Evolutionary conservation across 1,284 basidiomycete species (phyloP), one percentile per base, ranked within the genome.

Genomic region (Gymnopus androsaceus): DNA sequence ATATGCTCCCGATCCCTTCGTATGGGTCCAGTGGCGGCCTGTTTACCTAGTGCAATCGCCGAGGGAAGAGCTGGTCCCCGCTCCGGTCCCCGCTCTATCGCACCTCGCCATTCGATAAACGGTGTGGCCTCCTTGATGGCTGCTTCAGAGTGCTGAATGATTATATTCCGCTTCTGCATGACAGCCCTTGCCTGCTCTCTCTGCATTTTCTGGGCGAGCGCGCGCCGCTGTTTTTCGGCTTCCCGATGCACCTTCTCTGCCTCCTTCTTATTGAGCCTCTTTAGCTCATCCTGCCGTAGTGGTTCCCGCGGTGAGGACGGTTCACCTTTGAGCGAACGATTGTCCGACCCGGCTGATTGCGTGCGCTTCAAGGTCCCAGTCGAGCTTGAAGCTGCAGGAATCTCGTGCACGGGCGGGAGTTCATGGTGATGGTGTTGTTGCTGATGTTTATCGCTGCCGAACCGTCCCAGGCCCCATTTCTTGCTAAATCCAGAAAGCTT

Each of bases 131-230:
- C n/a, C n/a, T n/a, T n/a, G n/a, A n/a, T n/a, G n/a, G n/a, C n/a
- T n/a, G n/a, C 81, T 42, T 42, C 41, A 42, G 25, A 25, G 41
- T 42, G 41, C 64, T 83, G 83, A 64, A 86, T 75, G 67, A 93
- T 78, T 63, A 87, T 83, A 57, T 83, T 87, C 67, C 94, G 90
- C 77, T 98, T 98, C 69, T 89, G 86, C 86, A 98, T 90, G 70
- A 98, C 96, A 36, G 94, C 95, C 51, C 96, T 84, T 5, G 96
- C 94, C 65, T 96, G 89, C 65, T 98, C 95, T 64, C 77, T 82
- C 63, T 87, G 83, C 66, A 74, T 83, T 68, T 86, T 85, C 70
- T 89, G 84, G 28, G 84, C 86, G 45, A 92, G 82, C 57, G 88
- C 85, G 59, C 94, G 91, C 60, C 89, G 88, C 59, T 93, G 89